A percentile compares a stretch with the other conserved stretches of the same genome.
Evolutionary conservation across 805 yeast species (phyloP).

Genomic region (Debaryomyces hansenii): DNA sequence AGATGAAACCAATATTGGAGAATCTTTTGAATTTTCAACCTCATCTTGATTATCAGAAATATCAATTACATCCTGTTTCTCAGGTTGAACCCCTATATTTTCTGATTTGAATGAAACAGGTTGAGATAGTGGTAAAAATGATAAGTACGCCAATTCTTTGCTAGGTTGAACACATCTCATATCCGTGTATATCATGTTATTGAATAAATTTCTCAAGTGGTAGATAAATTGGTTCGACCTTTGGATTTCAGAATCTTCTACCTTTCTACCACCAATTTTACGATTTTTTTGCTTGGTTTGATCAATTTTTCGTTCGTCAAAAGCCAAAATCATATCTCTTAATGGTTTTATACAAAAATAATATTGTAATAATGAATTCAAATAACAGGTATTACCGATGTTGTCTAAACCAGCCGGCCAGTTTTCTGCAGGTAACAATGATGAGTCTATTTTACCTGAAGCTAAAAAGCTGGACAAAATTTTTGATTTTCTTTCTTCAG

Average conservation of each 20-base stretch:
- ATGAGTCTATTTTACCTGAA: slow-evolving; percentile 61
- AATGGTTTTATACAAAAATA: slow-evolving; percentile 85
- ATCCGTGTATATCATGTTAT: slow-evolving; percentile 63
- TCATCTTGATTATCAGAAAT: not conserved
- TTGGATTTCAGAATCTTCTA: slow-evolving; percentile 73
- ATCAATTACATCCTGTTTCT: not conserved
- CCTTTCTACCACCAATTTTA: slow-evolving; percentile 84
- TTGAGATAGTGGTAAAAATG: slow-evolving; percentile 72
- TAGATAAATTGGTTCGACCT: slow-evolving; percentile 81
- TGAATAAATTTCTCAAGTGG: slow-evolving; percentile 68
- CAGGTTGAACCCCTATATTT: not conserved
- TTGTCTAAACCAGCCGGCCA: slow-evolving; percentile 94
- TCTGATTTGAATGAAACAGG: slow-evolving; percentile 55
- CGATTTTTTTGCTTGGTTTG: slow-evolving; percentile 41
- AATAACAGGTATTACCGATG: slow-evolving; percentile 93
- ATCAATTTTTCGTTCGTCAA: slow-evolving; percentile 36
- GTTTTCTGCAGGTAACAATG: slow-evolving; percentile 56
- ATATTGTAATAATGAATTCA: slow-evolving; percentile 87
- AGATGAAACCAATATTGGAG: not conserved
- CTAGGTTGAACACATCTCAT: slow-evolving; percentile 74
- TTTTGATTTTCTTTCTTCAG: slow-evolving; percentile 52
- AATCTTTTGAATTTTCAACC: not conserved
- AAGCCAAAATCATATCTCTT: slow-evolving; percentile 61
- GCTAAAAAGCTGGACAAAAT: slow-evolving; percentile 55
- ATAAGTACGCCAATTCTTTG: slow-evolving; percentile 82